A percentile compares a stretch with the other conserved stretches of the same genome.
These are phyloP conservation scores for Cubamyces sp. DNA, from an alignment of 768 basidiomycete species.

Conservation along the genomic window DNA sequence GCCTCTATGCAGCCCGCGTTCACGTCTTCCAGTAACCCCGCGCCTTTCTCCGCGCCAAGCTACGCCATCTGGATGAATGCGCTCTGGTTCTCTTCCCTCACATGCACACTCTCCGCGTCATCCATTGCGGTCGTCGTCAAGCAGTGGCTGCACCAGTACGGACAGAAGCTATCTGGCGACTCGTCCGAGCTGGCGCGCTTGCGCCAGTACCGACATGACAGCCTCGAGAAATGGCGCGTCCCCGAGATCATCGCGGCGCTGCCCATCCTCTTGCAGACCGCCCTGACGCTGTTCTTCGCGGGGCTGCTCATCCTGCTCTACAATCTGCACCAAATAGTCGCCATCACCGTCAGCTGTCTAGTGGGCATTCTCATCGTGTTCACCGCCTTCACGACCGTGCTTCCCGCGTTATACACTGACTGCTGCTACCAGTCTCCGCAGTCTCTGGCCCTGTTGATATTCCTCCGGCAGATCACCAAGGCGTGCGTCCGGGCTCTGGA, in stretches of 20 bases:
- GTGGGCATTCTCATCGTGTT: slow-evolving; percentile 5
- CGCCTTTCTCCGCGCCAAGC: neutral
- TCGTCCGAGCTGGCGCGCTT: slow-evolving; percentile 23
- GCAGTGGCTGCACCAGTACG: slow-evolving; percentile 32
- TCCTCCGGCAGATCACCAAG: neutral
- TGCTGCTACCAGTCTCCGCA: slow-evolving; percentile 27
- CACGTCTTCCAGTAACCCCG: neutral
- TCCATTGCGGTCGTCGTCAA: slow-evolving; percentile 31
- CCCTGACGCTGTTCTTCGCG: slow-evolving; percentile 17
- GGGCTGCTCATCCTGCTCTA: slow-evolving; percentile 19
- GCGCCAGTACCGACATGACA: slow-evolving; percentile 32
- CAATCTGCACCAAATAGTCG: slow-evolving; percentile 5
- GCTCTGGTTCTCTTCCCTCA: slow-evolving; percentile 31
- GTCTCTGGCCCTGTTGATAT: slow-evolving; percentile 10
- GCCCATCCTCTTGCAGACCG: slow-evolving; percentile 30
- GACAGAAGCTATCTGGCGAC: slow-evolving; percentile 14
- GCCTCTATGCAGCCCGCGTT: neutral
- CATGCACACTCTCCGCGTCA: slow-evolving; percentile 29
- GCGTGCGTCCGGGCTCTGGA: neutral
- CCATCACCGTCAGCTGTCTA: neutral
- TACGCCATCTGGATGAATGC: slow-evolving; percentile 28
- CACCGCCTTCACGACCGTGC: slow-evolving; percentile 4
- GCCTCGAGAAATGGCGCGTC: slow-evolving; percentile 29
- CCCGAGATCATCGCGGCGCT: slow-evolving; percentile 27
- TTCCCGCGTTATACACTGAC: slow-evolving; percentile 16